These are phyloP conservation scores for Brassica balearica DNA, from an alignment of 441 rosid genomes.

Conservation along the genomic window DNA sequence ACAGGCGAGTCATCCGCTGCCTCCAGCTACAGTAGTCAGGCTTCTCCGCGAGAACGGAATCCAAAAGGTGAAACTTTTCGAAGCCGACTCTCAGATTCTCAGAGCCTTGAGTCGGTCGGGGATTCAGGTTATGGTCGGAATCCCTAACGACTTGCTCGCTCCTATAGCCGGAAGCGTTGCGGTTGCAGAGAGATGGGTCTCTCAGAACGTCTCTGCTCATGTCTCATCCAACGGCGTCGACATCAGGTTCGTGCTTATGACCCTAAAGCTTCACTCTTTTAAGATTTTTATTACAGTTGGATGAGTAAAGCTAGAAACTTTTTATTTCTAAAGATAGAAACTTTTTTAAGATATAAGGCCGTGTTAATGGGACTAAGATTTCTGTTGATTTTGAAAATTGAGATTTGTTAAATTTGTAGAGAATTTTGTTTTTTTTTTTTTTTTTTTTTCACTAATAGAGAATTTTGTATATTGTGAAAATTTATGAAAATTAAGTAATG, in stretches of 20 bases:
- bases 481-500: too few species aligned
- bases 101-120: constrained; percentile 45
- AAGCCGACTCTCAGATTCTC: constrained; percentile 50
- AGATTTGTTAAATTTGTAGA: too few species aligned
- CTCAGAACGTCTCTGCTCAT: constrained; percentile 57
- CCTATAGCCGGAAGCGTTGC: constrained; percentile 11
- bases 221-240: constrained; percentile 58
- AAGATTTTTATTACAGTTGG: too few species aligned
- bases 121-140: constrained; percentile 5
- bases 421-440: too few species aligned
- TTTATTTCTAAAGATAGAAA: too few species aligned
- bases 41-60: constrained; percentile 60
- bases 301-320: too few species aligned
- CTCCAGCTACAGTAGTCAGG: constrained; percentile 56
- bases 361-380: too few species aligned
- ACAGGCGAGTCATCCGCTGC: constrained; percentile 55
- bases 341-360: too few species aligned
- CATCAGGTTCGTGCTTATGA: constrained; percentile 49
- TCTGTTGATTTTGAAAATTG: too few species aligned
- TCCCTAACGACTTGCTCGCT: constrained; percentile 10
- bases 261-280: constrained; percentile 9
- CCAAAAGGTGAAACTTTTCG: constrained; percentile 64
- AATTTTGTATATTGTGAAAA: too few species aligned
- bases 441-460: too few species aligned
- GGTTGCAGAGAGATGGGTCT: constrained; percentile 63